phyloP scores from a whole-genome alignment of 371 early-diverging fungal species.

The Mucor saturninus region DNA sequence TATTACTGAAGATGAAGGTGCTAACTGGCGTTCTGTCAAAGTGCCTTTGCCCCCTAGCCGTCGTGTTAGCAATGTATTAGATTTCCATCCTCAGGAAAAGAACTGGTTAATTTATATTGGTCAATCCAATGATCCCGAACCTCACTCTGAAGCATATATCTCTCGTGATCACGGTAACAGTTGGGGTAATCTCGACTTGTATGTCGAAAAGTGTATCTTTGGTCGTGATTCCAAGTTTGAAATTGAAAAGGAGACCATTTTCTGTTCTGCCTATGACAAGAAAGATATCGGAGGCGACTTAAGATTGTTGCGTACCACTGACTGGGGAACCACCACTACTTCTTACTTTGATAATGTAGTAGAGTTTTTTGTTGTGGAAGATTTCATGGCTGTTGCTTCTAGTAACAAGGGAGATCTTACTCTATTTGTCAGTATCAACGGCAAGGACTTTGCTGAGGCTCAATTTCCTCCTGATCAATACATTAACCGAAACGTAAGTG shows the following conservation, averaged over 20 bases:
- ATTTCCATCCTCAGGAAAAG: slow-evolving; percentile 83
- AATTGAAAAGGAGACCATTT: slow-evolving; percentile 69
- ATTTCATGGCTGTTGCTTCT: slow-evolving; percentile 76
- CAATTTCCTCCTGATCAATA: slow-evolving; percentile 76
- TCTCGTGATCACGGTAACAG: slow-evolving; percentile 72
- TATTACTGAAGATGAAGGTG: slow-evolving; percentile 74
- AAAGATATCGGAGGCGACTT: slow-evolving; percentile 58
- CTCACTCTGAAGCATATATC: slow-evolving; percentile 71
- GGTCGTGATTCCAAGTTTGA: slow-evolving; percentile 70
- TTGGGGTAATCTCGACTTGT: slow-evolving; percentile 81
- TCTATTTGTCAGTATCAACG: slow-evolving; percentile 77
- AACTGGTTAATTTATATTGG: slow-evolving; percentile 85
- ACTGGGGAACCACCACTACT: slow-evolving; percentile 41
- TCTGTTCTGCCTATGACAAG: slow-evolving; percentile 70
- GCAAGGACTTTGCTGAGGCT: slow-evolving; percentile 70
- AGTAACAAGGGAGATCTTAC: slow-evolving; percentile 55
- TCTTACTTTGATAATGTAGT: slow-evolving; percentile 57
- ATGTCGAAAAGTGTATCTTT: slow-evolving; percentile 89
- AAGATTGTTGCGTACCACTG: slow-evolving; percentile 60
- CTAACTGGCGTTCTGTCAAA: slow-evolving; percentile 56
- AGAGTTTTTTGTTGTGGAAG: slow-evolving; percentile 68
- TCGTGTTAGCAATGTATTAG: slow-evolving; percentile 61
- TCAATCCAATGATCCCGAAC: slow-evolving; percentile 43
- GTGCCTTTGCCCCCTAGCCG: slow-evolving; percentile 71
- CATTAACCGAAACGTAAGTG: slow-evolving; percentile 50